Percentiles rank a stretch among this genome's conserved stretches.
phyloP scores from a whole-genome alignment of 1,139 yeast genomes.

The Lodderomyces orthopsilosis region DNA sequence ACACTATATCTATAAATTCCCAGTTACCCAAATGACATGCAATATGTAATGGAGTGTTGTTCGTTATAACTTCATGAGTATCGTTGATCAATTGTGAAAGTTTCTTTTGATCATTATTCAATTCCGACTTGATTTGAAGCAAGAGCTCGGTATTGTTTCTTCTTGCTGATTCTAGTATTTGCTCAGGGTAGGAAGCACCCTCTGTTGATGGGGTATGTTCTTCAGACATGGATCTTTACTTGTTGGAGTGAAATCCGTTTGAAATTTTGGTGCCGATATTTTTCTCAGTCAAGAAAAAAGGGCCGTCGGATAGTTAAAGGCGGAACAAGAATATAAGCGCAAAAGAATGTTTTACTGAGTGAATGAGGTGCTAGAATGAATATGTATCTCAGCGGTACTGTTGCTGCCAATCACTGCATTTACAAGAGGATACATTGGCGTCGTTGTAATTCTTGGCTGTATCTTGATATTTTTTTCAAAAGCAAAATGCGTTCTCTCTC shows the following conservation, averaged over 20 bases:
- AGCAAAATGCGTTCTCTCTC: no score
- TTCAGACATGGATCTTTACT: conserved; percentile 1
- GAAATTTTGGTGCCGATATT: conserved; percentile 3
- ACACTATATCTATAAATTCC: conserved; percentile 77
- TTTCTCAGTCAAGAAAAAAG: no score
- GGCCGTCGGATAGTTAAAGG: no score
- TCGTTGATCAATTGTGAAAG: conserved; percentile 65
- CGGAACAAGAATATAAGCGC: no score
- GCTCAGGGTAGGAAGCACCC: conserved; percentile 81
- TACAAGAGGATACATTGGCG: no score
- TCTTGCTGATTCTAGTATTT: conserved; percentile 81
- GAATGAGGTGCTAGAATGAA: no score
- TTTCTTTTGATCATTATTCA: conserved; percentile 41
- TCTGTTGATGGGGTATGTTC: conserved; percentile 13
- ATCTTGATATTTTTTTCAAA: no score
- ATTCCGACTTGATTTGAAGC: conserved; percentile 50
- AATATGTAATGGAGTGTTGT: conserved; percentile 80
- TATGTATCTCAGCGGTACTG: no score
- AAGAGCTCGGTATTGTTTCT: conserved; percentile 82
- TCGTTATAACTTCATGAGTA: conserved; percentile 68
- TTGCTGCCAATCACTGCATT: no score
- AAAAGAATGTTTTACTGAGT: no score
- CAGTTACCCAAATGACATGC: conserved; percentile 80
- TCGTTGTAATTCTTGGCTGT: no score
- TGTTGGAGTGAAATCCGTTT: not conserved